Evolutionary conservation across 2,329 filamentous ascomycete genomes (phyloP).

Genomic region (Colletotrichum graminicola): DNA sequence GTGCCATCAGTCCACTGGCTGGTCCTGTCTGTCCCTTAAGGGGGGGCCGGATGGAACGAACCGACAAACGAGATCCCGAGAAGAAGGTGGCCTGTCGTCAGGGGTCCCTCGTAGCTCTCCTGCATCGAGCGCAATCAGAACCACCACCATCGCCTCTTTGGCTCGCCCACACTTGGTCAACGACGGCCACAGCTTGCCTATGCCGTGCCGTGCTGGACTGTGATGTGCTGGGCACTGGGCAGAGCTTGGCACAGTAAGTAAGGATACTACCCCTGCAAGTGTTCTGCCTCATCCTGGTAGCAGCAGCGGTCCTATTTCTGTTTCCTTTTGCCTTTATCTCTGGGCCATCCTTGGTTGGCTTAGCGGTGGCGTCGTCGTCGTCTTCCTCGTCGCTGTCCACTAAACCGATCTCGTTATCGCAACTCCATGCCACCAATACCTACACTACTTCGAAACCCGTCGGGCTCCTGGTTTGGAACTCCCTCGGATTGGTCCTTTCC

Average conservation of each 20-base stretch:
- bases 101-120: slow-evolving; percentile 38
- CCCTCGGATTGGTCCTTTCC: slow-evolving; percentile 17
- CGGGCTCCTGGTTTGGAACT: slow-evolving; percentile 31
- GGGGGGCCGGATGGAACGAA: slow-evolving; percentile 33
- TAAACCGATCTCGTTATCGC: slow-evolving; percentile 40
- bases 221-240: slow-evolving; percentile 1
- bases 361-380: slow-evolving; percentile 32
- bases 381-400: slow-evolving; percentile 18
- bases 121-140: slow-evolving; percentile 28
- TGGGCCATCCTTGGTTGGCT: slow-evolving; percentile 31
- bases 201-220: background rate
- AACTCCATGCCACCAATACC: slow-evolving; percentile 30
- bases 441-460: slow-evolving; percentile 27
- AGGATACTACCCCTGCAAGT: background rate
- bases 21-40: background rate
- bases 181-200: slow-evolving; percentile 9
- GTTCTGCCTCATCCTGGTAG: slow-evolving; percentile 25
- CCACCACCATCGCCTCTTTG: slow-evolving; percentile 1
- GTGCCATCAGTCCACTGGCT: slow-evolving; percentile 11
- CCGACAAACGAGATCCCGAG: slow-evolving; percentile 17
- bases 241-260: background rate
- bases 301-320: slow-evolving; percentile 33
- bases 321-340: slow-evolving; percentile 41
- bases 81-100: slow-evolving; percentile 21
- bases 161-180: slow-evolving; percentile 12